Evolutionary conservation across 371 early-diverging fungal genomes (phyloP).

Genomic region (Mucor circinelloides): DNA sequence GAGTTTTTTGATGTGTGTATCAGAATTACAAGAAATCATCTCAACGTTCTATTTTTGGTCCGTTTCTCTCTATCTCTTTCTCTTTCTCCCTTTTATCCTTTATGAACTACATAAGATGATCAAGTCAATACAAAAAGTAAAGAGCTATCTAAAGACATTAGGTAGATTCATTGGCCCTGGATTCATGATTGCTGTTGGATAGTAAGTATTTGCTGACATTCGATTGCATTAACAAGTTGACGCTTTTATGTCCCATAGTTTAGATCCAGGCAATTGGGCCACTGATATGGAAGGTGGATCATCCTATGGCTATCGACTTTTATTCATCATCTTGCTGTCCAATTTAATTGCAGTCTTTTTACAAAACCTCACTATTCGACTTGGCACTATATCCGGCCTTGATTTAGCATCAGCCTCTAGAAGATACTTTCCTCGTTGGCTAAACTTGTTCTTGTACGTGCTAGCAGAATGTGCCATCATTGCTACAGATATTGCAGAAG

Average conservation of each 20-base stretch:
- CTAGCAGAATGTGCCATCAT: constrained; percentile 79
- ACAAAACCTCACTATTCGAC: constrained; percentile 75
- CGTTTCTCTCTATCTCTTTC: too few species aligned
- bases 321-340: constrained; percentile 77
- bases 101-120: not conserved
- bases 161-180: constrained; percentile 51
- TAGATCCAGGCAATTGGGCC: constrained; percentile 84
- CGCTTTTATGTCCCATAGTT: constrained; percentile 6
- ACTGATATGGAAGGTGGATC: constrained; percentile 78
- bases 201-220: constrained; percentile 25
- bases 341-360: constrained; percentile 78
- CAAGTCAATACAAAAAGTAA: not conserved
- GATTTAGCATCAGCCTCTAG: constrained; percentile 77
- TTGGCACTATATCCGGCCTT: constrained; percentile 77
- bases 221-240: not conserved
- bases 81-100: not conserved
- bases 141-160: constrained; percentile 21
- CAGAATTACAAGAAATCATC: not conserved
- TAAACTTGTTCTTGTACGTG: constrained; percentile 67
- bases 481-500: constrained; percentile 80
- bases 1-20: not conserved
- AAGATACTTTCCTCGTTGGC: constrained; percentile 53
- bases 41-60: not conserved
- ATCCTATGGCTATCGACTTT: constrained; percentile 71
- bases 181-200: constrained; percentile 55